Evolutionary conservation across 106 monocot species (phyloP).

Genomic region (Allium sativum): DNA sequence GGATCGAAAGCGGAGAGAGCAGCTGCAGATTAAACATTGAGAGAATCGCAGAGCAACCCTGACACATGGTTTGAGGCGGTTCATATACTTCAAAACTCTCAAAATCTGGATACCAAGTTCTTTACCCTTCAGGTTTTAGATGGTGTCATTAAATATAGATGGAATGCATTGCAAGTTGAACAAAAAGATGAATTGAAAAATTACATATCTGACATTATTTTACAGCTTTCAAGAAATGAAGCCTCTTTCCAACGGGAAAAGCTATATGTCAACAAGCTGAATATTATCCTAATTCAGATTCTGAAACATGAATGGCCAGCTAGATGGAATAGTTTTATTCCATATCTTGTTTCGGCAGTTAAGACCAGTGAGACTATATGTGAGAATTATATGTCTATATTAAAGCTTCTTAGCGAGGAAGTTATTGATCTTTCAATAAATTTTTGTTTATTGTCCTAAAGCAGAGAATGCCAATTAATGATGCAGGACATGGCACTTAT

Average conservation of each 20-base stretch:
- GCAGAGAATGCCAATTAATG: too few relatives aligned
- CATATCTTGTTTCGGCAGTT: constrained; percentile 91
- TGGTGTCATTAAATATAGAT: too few relatives aligned
- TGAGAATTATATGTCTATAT: constrained; percentile 98
- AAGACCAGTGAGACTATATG: constrained; percentile 94
- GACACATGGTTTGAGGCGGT: constrained; percentile 96
- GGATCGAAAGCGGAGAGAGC: constrained; percentile 97
- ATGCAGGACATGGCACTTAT: too few relatives aligned
- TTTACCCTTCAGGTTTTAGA: too few relatives aligned
- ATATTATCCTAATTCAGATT: too few relatives aligned
- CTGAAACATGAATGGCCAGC: constrained; percentile 98
- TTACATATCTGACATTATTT: constrained; percentile 96
- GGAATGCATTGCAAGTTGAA: constrained; percentile 90
- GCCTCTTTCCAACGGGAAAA: constrained; percentile 67
- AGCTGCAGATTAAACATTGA: constrained; percentile 80
- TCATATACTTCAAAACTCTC: constrained; percentile 87
- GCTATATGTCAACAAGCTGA: too few relatives aligned
- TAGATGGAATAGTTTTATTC: constrained; percentile 88
- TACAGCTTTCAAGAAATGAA: constrained; percentile 96
- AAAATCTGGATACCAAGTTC: constrained; percentile 89
- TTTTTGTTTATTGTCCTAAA: too few relatives aligned
- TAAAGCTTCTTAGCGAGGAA: too few relatives aligned
- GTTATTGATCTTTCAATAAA: too few relatives aligned
- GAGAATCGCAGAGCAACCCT: constrained; percentile 87
- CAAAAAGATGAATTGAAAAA: constrained; percentile 96